Evolutionary conservation across 805 yeast species (phyloP).

Genomic region (Pichia deserticola): DNA sequence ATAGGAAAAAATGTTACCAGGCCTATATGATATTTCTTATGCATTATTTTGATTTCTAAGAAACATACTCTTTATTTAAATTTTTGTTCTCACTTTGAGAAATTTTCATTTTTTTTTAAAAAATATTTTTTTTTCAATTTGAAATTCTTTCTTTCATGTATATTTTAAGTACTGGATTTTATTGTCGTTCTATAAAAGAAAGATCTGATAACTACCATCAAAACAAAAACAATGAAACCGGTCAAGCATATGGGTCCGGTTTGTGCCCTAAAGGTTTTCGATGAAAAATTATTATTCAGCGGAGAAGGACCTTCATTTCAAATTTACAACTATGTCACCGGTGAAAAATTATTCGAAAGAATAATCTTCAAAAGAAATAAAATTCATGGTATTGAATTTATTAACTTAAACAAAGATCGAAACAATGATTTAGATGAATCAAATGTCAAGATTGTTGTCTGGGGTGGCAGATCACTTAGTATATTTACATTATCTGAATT

Average conservation of each 20-base stretch:
- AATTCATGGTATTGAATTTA: conserved; percentile 64
- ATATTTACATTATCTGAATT: conserved; percentile 31
- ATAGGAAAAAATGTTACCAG: no score
- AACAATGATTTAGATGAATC: conserved; percentile 20
- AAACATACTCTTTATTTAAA: no score
- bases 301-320: conserved; percentile 70
- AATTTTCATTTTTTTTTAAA: neutral
- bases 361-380: conserved; percentile 64
- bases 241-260: conserved; percentile 58
- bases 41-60: no score
- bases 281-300: conserved; percentile 35
- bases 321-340: conserved; percentile 39
- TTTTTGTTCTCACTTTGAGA: no score
- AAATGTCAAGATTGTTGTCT: conserved; percentile 30
- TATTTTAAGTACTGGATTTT: no score
- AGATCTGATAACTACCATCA: no score
- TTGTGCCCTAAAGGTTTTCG: conserved; percentile 46
- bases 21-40: no score
- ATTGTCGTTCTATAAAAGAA: no score
- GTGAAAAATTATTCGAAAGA: conserved; percentile 28
- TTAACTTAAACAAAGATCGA: conserved; percentile 9
- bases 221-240: conserved; percentile 6
- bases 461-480: conserved; percentile 70
- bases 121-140: conserved; percentile 1
- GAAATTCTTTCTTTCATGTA: no score